phyloP scores from a whole-genome alignment of 495 filamentous ascomycete genomes.

The Neurospora sp. region DNA sequence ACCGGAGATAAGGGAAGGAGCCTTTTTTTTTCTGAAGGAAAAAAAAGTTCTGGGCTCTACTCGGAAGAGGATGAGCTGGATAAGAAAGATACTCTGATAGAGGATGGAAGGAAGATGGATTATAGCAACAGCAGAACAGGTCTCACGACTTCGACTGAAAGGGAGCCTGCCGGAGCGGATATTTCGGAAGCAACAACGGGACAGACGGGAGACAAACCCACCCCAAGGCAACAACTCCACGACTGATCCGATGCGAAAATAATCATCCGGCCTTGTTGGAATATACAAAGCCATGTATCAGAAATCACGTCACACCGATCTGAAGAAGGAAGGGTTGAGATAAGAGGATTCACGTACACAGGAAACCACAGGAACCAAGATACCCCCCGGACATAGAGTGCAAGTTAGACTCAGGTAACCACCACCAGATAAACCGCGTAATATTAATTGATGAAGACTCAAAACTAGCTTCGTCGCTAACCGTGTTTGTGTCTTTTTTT shows the following conservation, averaged over 20 bases:
- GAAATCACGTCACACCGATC: background rate
- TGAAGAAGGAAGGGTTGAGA: background rate
- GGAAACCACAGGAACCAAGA: background rate
- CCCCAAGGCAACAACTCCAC: background rate
- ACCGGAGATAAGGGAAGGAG: background rate
- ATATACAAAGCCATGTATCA: background rate
- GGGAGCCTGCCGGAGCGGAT: background rate
- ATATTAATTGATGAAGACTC: background rate
- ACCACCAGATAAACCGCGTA: background rate
- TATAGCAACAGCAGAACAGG: background rate
- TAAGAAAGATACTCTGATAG: background rate
- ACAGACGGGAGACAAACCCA: background rate
- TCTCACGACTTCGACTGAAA: background rate
- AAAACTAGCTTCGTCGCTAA: background rate
- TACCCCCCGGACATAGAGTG: background rate
- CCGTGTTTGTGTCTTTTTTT: background rate
- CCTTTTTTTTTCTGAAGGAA: background rate
- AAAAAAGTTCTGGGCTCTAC: background rate
- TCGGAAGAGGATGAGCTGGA: background rate
- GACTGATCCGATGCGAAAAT: background rate
- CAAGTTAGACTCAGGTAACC: background rate
- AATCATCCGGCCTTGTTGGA: background rate
- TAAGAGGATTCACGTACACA: background rate
- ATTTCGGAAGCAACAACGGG: background rate
- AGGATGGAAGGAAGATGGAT: background rate